These are phyloP conservation scores for Podospora fimiseda DNA, from an alignment of 495 filamentous ascomycete genomes.

Conservation along the genomic window DNA sequence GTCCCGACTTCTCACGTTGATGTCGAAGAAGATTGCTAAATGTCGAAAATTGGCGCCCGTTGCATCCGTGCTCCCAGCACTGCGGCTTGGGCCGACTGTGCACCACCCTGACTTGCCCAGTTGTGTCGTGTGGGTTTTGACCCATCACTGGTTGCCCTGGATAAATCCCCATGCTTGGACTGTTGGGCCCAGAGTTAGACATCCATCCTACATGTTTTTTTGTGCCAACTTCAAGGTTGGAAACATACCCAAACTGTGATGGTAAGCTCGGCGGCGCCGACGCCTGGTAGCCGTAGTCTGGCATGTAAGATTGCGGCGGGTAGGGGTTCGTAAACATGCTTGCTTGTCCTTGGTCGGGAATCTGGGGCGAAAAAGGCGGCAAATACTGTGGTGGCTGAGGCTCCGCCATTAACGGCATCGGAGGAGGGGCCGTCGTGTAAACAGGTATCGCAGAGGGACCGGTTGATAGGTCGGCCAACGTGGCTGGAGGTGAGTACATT, in stretches of 20 bases:
- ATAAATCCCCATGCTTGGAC: slow-evolving; percentile 37
- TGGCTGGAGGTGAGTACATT: slow-evolving; percentile 35
- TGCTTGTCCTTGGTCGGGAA: slow-evolving; percentile 34
- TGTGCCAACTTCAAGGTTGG: neutral
- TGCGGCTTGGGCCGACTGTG: slow-evolving; percentile 78
- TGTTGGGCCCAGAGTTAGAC: neutral
- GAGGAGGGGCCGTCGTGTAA: slow-evolving; percentile 41
- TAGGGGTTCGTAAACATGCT: slow-evolving; percentile 31
- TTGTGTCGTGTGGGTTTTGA: slow-evolving; percentile 24
- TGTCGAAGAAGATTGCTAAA: slow-evolving; percentile 92
- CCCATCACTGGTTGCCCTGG: slow-evolving; percentile 29
- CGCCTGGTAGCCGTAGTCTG: slow-evolving; percentile 35
- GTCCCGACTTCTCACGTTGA: slow-evolving; percentile 89
- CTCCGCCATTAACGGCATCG: slow-evolving; percentile 41
- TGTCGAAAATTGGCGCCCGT: slow-evolving; percentile 87
- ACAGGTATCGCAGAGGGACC: slow-evolving; percentile 34
- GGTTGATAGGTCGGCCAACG: slow-evolving; percentile 35
- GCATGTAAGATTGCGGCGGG: slow-evolving; percentile 25
- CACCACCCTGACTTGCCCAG: slow-evolving; percentile 58
- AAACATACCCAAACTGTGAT: slow-evolving; percentile 40
- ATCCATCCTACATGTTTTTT: neutral
- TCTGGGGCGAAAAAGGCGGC: slow-evolving; percentile 38
- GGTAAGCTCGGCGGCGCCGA: slow-evolving; percentile 34
- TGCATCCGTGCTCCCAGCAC: slow-evolving; percentile 95
- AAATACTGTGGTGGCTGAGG: slow-evolving; percentile 36